Evolutionary conservation across 2,329 filamentous ascomycete genomes (phyloP).

Genomic region (Akanthomyces muscarius): DNA sequence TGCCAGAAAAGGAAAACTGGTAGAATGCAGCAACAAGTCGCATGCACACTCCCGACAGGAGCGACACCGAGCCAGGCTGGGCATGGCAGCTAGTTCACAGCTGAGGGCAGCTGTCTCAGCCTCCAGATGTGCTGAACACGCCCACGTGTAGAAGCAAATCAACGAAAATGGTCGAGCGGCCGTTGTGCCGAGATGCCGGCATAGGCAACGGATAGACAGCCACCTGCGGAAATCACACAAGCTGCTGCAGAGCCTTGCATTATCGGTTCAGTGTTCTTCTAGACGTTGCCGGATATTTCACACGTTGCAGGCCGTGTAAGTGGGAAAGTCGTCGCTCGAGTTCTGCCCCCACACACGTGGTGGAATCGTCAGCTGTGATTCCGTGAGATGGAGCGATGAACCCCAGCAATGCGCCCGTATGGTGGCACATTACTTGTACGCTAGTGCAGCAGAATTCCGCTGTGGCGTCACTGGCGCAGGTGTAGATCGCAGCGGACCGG

Average conservation of each 20-base stretch:
- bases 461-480: neutral
- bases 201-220: neutral
- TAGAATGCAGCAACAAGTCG: conserved; percentile 7
- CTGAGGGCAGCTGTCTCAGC: neutral
- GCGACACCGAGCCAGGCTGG: neutral
- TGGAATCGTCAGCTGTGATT: conserved; percentile 5
- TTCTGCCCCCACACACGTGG: conserved; percentile 10
- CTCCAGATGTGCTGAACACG: neutral
- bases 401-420: neutral
- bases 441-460: conserved; percentile 6
- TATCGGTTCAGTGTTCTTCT: neutral
- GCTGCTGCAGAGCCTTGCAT: neutral
- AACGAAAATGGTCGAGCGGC: neutral
- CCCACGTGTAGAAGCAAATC: neutral
- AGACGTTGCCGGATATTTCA: neutral
- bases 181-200: neutral
- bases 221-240: neutral
- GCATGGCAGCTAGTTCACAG: neutral
- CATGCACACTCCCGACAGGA: neutral
- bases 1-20: neutral
- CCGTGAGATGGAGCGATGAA: neutral
- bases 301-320: conserved; percentile 7
- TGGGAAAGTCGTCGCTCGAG: neutral
- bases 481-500: conserved; percentile 6
- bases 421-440: neutral